Conservation (phyloP, 148 eudicot species). For the Rhododendron henanense region DNA sequence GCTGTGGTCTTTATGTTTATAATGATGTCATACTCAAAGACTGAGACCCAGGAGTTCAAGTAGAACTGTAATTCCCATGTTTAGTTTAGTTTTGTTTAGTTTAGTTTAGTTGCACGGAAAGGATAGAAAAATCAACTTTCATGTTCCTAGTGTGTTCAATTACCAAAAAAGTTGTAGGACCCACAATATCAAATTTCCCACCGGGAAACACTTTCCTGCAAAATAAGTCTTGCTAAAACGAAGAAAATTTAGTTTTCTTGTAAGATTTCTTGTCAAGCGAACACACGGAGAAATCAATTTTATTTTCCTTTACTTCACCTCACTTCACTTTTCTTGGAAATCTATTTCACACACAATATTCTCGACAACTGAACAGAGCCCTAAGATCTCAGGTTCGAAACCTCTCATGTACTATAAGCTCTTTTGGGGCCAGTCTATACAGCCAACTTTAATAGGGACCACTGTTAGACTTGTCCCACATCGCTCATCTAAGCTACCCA, state of each 20-base stretch:
- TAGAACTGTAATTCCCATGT: too few species aligned
- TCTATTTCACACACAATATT: background rate
- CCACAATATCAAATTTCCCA: background rate
- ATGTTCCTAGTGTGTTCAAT: background rate
- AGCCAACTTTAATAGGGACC: background rate
- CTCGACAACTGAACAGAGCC: background rate
- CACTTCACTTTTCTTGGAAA: background rate
- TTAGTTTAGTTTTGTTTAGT: too few species aligned
- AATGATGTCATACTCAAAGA: background rate
- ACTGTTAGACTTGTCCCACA: too few species aligned
- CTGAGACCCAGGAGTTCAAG: background rate
- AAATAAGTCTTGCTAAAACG: background rate
- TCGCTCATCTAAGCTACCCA: too few species aligned
- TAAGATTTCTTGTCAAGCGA: too few species aligned
- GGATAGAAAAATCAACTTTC: background rate
- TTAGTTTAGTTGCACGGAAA: background rate
- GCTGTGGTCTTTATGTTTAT: background rate
- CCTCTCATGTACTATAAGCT: too few species aligned
- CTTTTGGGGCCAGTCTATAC: too few species aligned
- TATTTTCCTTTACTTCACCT: background rate
- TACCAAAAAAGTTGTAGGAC: background rate
- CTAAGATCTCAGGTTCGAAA: background rate
- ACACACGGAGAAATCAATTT: background rate
- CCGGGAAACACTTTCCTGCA: background rate
- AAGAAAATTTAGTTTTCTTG: background rate